Percentiles rank a stretch among this genome's conserved stretches.
Conservation (phyloP, 331 rosid species). For the Prunus yedoensis region DNA sequence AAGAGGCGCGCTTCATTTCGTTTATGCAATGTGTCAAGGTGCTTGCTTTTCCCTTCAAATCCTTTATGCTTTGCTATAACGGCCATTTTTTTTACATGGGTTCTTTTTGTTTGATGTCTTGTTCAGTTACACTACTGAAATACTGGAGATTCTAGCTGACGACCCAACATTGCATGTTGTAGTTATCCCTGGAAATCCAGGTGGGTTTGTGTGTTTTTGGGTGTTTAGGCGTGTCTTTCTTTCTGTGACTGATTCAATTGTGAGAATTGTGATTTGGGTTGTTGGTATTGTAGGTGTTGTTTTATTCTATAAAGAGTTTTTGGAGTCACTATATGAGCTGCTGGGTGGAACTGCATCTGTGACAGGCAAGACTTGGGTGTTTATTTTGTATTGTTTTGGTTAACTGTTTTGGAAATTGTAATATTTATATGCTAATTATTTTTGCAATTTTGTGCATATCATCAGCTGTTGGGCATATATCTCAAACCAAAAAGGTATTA, state of each 20-base stretch:
- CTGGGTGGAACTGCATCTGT: slow-evolving; percentile 76
- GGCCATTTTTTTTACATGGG: neutral
- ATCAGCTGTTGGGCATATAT: slow-evolving; percentile 72
- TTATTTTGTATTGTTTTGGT: slow-evolving; percentile 4
- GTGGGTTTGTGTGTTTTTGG: slow-evolving; percentile 34
- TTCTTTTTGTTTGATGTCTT: neutral
- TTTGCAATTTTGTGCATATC: slow-evolving; percentile 24
- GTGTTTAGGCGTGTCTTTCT: neutral
- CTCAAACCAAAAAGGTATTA: slow-evolving; percentile 68
- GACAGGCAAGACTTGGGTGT: slow-evolving; percentile 58
- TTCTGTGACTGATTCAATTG: neutral
- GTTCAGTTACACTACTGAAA: slow-evolving; percentile 59
- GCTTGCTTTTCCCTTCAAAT: neutral
- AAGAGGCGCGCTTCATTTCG: slow-evolving; percentile 59
- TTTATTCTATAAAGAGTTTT: slow-evolving; percentile 67
- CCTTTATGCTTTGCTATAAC: neutral
- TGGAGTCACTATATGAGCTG: slow-evolving; percentile 69
- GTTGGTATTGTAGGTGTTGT: slow-evolving; percentile 51
- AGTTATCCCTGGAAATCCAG: slow-evolving; percentile 91
- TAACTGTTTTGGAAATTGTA: slow-evolving; percentile 7
- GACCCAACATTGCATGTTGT: slow-evolving; percentile 71
- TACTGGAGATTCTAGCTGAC: slow-evolving; percentile 76
- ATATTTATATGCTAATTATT: slow-evolving; percentile 29
- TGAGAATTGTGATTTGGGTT: slow-evolving; percentile 3
- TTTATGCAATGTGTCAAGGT: slow-evolving; percentile 73